Evolutionary conservation across 192 early-diverging fungal genomes (phyloP).

Genomic region (Phycomyces nitens): DNA sequence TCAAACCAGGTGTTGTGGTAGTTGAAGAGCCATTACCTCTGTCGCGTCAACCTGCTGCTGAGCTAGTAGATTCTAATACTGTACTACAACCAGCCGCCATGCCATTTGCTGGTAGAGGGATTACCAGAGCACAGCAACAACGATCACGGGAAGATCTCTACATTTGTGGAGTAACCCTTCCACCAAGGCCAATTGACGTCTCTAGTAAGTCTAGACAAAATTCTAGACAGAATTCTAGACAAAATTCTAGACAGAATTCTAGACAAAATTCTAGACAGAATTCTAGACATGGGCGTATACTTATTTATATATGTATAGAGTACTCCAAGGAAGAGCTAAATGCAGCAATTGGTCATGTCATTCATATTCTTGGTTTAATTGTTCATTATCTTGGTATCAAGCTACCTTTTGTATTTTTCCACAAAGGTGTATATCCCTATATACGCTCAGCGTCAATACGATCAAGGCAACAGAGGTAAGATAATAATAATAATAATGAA

Average conservation of each 20-base stretch:
- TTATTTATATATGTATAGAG: slow-evolving; percentile 6
- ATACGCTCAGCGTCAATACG: slow-evolving; percentile 11
- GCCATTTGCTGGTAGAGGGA: not conserved
- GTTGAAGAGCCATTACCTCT: slow-evolving; percentile 4
- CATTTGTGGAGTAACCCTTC: slow-evolving; percentile 23
- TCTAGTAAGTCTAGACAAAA: slow-evolving; percentile 20
- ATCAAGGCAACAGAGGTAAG: not conserved
- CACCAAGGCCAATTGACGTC: slow-evolving; percentile 22
- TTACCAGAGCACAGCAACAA: slow-evolving; percentile 7
- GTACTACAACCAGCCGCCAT: not conserved
- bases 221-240: not conserved
- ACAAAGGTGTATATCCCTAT: slow-evolving; percentile 18
- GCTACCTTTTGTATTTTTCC: slow-evolving; percentile 40
- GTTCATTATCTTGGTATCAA: slow-evolving; percentile 53
- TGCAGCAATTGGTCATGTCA: slow-evolving; percentile 49
- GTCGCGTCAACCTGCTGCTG: slow-evolving; percentile 4
- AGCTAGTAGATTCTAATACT: not conserved
- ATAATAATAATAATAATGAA: not conserved
- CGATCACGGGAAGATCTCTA: slow-evolving; percentile 16
- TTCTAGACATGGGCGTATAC: not conserved
- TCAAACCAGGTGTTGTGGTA: slow-evolving; percentile 27
- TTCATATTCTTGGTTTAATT: slow-evolving; percentile 46
- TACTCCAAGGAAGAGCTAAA: slow-evolving; percentile 46
- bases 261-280: not conserved
- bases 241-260: not conserved